A percentile compares a stretch with the other conserved stretches of the same genome.
phyloP scores from a whole-genome alignment of 805 yeast genomes.

The Metschnikowia cerradonensis region DNA sequence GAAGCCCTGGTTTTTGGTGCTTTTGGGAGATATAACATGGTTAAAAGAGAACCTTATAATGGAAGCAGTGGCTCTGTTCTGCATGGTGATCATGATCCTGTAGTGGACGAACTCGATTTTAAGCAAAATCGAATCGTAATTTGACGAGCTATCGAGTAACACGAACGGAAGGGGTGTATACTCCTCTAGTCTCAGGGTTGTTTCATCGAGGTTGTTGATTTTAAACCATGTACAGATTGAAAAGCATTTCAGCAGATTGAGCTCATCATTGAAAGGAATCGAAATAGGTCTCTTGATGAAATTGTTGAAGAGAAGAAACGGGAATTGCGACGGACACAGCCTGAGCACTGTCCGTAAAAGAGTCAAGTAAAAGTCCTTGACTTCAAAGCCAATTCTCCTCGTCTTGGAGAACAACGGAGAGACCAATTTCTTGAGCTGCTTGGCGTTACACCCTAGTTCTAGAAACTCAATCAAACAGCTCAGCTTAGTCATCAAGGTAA shows the following conservation, averaged over 20 bases:
- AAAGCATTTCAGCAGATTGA: slow-evolving; percentile 21
- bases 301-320: slow-evolving; percentile 25
- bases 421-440: slow-evolving; percentile 19
- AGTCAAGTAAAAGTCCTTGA: slow-evolving; percentile 20
- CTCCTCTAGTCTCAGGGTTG: slow-evolving; percentile 10
- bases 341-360: slow-evolving; percentile 21
- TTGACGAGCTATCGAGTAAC: slow-evolving; percentile 25
- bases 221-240: slow-evolving; percentile 42
- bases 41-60: slow-evolving; percentile 32
- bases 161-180: slow-evolving; percentile 18
- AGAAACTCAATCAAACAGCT: slow-evolving; percentile 24
- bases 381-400: slow-evolving; percentile 1
- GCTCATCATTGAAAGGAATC: slow-evolving; percentile 14
- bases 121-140: slow-evolving; percentile 21
- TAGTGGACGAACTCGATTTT: slow-evolving; percentile 27
- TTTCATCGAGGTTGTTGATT: slow-evolving; percentile 18
- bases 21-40: slow-evolving; percentile 20
- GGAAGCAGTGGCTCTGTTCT: slow-evolving; percentile 22
- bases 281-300: slow-evolving; percentile 10
- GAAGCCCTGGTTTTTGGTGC: slow-evolving; percentile 19
- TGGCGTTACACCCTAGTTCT: slow-evolving; percentile 34
- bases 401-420: slow-evolving; percentile 16
- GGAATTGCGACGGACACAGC: slow-evolving; percentile 26
- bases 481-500: slow-evolving; percentile 9
- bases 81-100: slow-evolving; percentile 27